phyloP scores from a whole-genome alignment of 2,329 filamentous ascomycete species.

The Apiospora saccharicola region DNA sequence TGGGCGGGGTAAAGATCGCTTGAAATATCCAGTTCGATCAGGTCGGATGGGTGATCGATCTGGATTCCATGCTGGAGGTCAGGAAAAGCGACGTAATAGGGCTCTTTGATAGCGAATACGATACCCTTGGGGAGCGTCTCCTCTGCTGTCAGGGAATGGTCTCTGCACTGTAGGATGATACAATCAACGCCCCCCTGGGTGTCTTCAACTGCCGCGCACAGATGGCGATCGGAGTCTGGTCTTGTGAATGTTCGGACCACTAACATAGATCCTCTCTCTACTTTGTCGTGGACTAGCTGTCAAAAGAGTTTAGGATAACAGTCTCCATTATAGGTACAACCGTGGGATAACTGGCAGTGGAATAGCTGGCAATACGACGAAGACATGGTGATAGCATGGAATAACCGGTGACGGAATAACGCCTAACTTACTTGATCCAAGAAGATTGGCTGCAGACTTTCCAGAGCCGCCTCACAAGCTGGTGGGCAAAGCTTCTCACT shows the following conservation, averaged over 20 bases:
- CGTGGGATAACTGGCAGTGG: too few species aligned
- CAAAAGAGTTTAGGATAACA: too few species aligned
- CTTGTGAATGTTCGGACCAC: not conserved
- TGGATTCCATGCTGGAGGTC: not conserved
- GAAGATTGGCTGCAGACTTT: not conserved
- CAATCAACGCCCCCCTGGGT: not conserved
- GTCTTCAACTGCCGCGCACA: not conserved
- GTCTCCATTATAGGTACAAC: too few species aligned
- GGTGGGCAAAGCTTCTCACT: too few species aligned
- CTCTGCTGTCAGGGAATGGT: not conserved
- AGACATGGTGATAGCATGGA: too few species aligned
- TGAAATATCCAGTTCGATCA: conserved; percentile 6
- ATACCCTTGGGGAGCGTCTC: not conserved
- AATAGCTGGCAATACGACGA: too few species aligned
- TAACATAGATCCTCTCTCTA: not conserved
- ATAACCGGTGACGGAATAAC: too few species aligned
- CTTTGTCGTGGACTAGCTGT: too few species aligned
- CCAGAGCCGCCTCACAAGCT: not conserved
- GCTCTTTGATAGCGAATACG: conserved; percentile 7
- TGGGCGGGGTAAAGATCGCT: not conserved
- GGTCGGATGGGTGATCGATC: conserved; percentile 6
- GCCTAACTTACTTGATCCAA: not conserved
- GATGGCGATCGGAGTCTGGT: not conserved
- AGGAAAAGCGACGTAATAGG: not conserved
- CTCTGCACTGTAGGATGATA: not conserved